Conservation (phyloP, 768 basidiomycete species). For the Hortiboletus flavorubellus region DNA sequence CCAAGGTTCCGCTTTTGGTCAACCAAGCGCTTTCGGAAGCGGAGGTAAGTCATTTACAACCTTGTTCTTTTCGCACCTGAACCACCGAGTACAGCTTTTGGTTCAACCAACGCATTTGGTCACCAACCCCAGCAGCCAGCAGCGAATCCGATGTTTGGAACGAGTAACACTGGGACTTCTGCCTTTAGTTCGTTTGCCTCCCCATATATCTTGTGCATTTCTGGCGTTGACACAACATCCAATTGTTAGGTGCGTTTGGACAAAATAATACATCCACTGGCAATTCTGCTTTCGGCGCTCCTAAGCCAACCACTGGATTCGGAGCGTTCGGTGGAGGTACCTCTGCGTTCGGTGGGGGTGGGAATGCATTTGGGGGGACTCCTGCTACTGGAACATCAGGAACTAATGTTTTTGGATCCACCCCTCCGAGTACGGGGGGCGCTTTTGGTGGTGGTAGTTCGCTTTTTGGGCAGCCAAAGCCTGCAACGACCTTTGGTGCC, state of each 20-base stretch:
- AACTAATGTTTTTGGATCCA: slow-evolving; percentile 35
- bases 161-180: slow-evolving; percentile 32
- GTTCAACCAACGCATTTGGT: slow-evolving; percentile 54
- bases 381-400: slow-evolving; percentile 31
- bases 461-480: slow-evolving; percentile 57
- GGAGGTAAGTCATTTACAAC: slow-evolving; percentile 38
- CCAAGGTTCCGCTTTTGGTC: slow-evolving; percentile 62
- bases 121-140: slow-evolving; percentile 60
- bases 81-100: slow-evolving; percentile 45
- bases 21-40: slow-evolving; percentile 62
- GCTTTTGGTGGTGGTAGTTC: slow-evolving; percentile 46
- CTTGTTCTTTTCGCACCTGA: slow-evolving; percentile 26
- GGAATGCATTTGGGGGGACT: slow-evolving; percentile 39
- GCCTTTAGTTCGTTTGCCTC: slow-evolving; percentile 33
- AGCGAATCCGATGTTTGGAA: slow-evolving; percentile 75
- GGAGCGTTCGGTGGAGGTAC: slow-evolving; percentile 69
- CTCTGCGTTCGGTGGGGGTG: slow-evolving; percentile 46
- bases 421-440: slow-evolving; percentile 26
- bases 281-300: slow-evolving; percentile 54
- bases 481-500: slow-evolving; percentile 43
- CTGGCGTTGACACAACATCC: slow-evolving; percentile 4
- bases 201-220: not conserved
- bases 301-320: slow-evolving; percentile 73
- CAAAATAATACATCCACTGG: slow-evolving; percentile 36
- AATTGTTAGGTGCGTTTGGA: slow-evolving; percentile 38